A percentile compares a stretch with the other conserved stretches of the same genome.
phyloP scores from a whole-genome alignment of 1,284 basidiomycete genomes.

The Boletus coffeatus region DNA sequence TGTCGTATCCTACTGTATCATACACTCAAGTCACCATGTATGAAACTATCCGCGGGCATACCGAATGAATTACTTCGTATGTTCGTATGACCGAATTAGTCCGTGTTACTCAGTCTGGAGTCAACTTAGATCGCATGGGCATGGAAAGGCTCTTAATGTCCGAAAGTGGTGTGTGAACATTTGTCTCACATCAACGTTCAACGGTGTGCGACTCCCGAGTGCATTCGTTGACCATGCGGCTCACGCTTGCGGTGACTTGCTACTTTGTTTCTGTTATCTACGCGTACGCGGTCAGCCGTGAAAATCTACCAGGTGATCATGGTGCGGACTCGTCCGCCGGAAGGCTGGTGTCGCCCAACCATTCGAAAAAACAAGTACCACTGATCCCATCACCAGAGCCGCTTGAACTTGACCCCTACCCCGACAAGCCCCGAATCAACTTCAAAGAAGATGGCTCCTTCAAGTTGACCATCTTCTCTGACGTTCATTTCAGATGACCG shows the following conservation, averaged over 20 bases:
- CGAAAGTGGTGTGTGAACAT: neutral
- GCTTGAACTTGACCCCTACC: conserved; percentile 39
- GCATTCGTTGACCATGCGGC: conserved; percentile 4
- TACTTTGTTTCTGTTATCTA: conserved; percentile 7
- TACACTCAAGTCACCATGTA: conserved; percentile 13
- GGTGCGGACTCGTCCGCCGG: neutral
- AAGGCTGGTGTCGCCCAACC: neutral
- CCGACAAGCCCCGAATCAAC: conserved; percentile 39
- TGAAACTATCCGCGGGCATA: conserved; percentile 4
- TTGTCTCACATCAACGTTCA: neutral
- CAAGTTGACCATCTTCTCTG: conserved; percentile 64
- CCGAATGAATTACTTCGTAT: neutral
- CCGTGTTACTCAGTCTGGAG: no score
- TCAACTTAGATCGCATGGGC: no score
- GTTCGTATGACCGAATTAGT: neutral
- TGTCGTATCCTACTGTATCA: conserved; percentile 15
- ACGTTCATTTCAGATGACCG: conserved; percentile 61
- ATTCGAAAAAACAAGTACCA: neutral
- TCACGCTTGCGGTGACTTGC: neutral
- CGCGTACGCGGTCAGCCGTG: conserved; percentile 14
- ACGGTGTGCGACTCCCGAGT: neutral
- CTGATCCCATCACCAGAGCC: neutral
- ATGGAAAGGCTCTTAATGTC: no score
- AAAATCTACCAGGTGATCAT: neutral
- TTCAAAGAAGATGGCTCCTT: conserved; percentile 52